Conservation (phyloP, 345 rosid species). For the Gossypium turneri region DNA sequence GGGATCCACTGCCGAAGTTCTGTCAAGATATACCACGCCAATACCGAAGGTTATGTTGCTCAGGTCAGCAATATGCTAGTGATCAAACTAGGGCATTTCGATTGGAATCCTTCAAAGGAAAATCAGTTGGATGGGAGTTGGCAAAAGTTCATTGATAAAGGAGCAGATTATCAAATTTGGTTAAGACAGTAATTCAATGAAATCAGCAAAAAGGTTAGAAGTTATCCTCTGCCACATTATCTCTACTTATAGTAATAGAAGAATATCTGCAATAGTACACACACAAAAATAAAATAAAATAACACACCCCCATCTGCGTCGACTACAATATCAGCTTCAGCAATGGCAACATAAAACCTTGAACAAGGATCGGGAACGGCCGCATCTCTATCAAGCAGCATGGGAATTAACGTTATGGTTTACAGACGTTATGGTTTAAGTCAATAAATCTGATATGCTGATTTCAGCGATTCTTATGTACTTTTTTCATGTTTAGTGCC, state of each 20-base stretch:
- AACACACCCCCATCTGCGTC: not conserved
- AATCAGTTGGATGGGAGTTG: constrained; percentile 40
- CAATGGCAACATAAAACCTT: constrained; percentile 21
- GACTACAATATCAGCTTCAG: not conserved
- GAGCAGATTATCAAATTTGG: constrained; percentile 36
- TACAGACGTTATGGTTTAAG: not conserved
- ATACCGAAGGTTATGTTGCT: constrained; percentile 44
- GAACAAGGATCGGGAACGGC: constrained; percentile 26
- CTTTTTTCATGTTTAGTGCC: not conserved
- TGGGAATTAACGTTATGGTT: constrained; percentile 27
- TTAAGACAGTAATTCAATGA: constrained; percentile 23
- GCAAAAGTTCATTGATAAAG: constrained; percentile 42
- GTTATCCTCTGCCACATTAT: not conserved
- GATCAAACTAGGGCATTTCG: constrained; percentile 38
- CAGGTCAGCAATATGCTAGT: constrained; percentile 32
- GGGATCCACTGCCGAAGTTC: constrained; percentile 40
- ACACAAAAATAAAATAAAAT: not conserved
- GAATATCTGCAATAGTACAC: not conserved
- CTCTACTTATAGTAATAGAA: not conserved
- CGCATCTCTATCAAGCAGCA: constrained; percentile 29
- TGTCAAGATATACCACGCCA: constrained; percentile 38
- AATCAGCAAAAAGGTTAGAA: not conserved
- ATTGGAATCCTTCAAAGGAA: constrained; percentile 45
- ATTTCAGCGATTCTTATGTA: not conserved
- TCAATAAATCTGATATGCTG: not conserved